These are phyloP conservation scores for Dimocarpus longan DNA, from an alignment of 345 rosid genomes.

Conservation along the genomic window DNA sequence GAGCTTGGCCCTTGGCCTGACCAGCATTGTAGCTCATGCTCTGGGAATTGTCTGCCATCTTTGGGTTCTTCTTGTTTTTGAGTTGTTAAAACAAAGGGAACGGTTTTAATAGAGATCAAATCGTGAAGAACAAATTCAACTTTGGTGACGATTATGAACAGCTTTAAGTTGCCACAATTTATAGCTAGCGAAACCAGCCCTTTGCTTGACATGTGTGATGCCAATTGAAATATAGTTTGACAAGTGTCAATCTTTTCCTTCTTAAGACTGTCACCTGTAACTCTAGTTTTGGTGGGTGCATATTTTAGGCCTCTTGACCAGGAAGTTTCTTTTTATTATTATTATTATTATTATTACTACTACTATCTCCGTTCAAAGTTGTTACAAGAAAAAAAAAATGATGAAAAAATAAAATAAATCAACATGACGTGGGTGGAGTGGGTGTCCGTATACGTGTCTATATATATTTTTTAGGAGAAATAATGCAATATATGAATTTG, in stretches of 20 bases:
- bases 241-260: neutral
- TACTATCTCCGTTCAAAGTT: neutral
- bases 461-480: too few relatives aligned
- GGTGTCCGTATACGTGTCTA: too few relatives aligned
- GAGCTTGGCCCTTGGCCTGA: conserved; percentile 55
- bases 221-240: neutral
- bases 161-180: neutral
- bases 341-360: too few relatives aligned
- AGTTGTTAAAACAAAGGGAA: too few relatives aligned
- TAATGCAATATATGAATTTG: too few relatives aligned
- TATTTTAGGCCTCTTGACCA: conserved; percentile 2
- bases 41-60: conserved; percentile 49
- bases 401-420: too few relatives aligned
- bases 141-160: neutral
- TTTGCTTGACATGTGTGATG: conserved; percentile 1
- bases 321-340: neutral
- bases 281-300: neutral
- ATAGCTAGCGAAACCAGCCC: conserved; percentile 8
- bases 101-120: too few relatives aligned
- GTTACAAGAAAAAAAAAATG: too few relatives aligned
- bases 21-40: conserved; percentile 50
- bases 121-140: neutral
- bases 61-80: conserved; percentile 4
- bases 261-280: too few relatives aligned
- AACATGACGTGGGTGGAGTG: too few relatives aligned